Conservation (phyloP, 2,329 filamentous ascomycete genomes). For the Ceratocystis alfenasii region DNA sequence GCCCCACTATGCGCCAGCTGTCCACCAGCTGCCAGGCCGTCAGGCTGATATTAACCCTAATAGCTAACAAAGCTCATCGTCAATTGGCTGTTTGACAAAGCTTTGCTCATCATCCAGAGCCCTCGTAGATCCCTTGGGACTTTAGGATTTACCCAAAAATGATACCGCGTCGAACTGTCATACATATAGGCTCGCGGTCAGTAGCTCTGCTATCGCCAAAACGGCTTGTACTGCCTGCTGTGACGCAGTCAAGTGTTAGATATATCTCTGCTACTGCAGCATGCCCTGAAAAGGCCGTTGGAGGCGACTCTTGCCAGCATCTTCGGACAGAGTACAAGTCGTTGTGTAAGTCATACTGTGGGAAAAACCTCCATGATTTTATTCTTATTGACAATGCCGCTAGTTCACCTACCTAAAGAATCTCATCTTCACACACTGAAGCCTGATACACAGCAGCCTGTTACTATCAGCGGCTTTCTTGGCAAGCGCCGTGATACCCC, state of each 20-base stretch:
- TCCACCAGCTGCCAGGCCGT: neutral
- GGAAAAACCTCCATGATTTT: neutral
- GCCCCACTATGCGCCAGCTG: slow-evolving; percentile 14
- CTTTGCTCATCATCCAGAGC: neutral
- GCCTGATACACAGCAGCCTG: slow-evolving; percentile 18
- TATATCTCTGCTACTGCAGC: neutral
- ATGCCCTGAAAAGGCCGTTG: neutral
- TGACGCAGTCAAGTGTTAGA: neutral
- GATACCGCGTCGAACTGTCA: slow-evolving; percentile 1
- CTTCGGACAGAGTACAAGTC: slow-evolving; percentile 18
- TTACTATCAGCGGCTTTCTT: slow-evolving; percentile 55
- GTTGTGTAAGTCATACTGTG: slow-evolving; percentile 12
- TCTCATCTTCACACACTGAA: slow-evolving; percentile 12
- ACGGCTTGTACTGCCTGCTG: neutral
- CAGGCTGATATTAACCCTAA: slow-evolving; percentile 10
- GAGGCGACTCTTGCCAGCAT: slow-evolving; percentile 3
- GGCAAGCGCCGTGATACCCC: slow-evolving; percentile 55
- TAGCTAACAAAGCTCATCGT: neutral
- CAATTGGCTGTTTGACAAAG: neutral
- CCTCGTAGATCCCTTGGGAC: neutral
- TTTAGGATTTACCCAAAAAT: neutral
- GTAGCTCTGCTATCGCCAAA: neutral
- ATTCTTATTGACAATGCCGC: slow-evolving; percentile 7
- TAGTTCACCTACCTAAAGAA: slow-evolving; percentile 19
- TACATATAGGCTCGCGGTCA: neutral